A percentile compares a stretch with the other conserved stretches of the same genome.
Conservation (phyloP, 257 asterid genomes). For the Penstemon davidsonii region DNA sequence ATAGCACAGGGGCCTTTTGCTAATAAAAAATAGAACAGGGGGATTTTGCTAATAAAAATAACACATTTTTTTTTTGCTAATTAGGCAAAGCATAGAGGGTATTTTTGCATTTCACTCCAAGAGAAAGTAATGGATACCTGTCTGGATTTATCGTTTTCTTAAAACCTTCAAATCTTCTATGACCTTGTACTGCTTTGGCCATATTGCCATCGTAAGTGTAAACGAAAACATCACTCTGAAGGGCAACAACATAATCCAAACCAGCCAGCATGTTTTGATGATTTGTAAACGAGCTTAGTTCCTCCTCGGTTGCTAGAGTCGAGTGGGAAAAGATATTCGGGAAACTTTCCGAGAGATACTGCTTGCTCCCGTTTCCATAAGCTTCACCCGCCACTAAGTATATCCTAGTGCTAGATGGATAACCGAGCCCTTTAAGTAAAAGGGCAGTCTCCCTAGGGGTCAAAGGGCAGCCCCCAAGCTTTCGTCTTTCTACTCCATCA, state of each 20-base stretch:
- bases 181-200: conserved; percentile 99
- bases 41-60: too few species aligned
- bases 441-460: conserved; percentile 96
- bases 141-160: conserved; percentile 87
- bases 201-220: conserved; percentile 95
- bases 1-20: too few species aligned
- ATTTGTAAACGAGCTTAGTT: conserved; percentile 59
- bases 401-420: conserved; percentile 73
- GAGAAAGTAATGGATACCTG: conserved; percentile 15
- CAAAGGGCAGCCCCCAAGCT: conserved; percentile 89
- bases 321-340: conserved; percentile 81
- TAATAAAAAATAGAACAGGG: too few species aligned
- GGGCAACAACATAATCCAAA: conserved; percentile 90
- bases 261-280: conserved; percentile 99
- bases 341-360: conserved; percentile 65
- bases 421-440: conserved; percentile 76
- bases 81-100: too few species aligned
- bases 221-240: conserved; percentile 76
- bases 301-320: conserved; percentile 70
- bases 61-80: too few species aligned
- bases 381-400: conserved; percentile 97
- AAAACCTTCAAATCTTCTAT: conserved; percentile 84
- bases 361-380: conserved; percentile 89
- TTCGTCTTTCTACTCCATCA: conserved; percentile 75
- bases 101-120: too few species aligned